phyloP scores from a whole-genome alignment of 2,329 filamentous ascomycete genomes.

The Xylaria hypoxylon region DNA sequence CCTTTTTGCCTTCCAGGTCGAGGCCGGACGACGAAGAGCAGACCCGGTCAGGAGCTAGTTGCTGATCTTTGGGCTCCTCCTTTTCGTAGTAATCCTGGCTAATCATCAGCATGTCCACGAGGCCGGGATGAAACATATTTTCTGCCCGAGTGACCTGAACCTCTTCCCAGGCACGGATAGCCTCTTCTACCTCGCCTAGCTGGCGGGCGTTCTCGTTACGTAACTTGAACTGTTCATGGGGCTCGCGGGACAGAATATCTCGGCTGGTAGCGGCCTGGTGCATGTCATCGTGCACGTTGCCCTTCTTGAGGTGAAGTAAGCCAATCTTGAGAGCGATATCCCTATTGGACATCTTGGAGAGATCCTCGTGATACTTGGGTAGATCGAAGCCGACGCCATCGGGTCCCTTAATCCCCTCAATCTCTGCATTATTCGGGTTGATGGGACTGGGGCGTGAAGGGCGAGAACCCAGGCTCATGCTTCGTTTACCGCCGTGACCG shows the following conservation, averaged over 20 bases:
- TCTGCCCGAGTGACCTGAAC: conserved; percentile 32
- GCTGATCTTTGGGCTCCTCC: conserved; percentile 11
- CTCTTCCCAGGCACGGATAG: conserved; percentile 40
- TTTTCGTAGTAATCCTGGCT: conserved; percentile 35
- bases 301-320: conserved; percentile 39
- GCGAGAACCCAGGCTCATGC: conserved; percentile 16
- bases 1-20: not conserved
- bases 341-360: conserved; percentile 30
- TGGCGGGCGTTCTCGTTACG: conserved; percentile 33
- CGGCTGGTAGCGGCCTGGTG: conserved; percentile 32
- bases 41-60: not conserved
- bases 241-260: conserved; percentile 33
- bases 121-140: conserved; percentile 30
- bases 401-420: conserved; percentile 55
- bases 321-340: conserved; percentile 38
- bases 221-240: conserved; percentile 34
- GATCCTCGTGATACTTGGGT: conserved; percentile 32
- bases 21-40: not conserved
- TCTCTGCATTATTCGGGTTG: conserved; percentile 58
- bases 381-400: conserved; percentile 35
- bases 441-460: conserved; percentile 54
- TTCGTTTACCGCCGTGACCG: conserved; percentile 10
- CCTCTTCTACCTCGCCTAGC: conserved; percentile 34
- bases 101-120: conserved; percentile 42
- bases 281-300: conserved; percentile 37